These are phyloP conservation scores for Silene vulgaris DNA, from an alignment of 179 eudicot genomes.

Conservation along the genomic window DNA sequence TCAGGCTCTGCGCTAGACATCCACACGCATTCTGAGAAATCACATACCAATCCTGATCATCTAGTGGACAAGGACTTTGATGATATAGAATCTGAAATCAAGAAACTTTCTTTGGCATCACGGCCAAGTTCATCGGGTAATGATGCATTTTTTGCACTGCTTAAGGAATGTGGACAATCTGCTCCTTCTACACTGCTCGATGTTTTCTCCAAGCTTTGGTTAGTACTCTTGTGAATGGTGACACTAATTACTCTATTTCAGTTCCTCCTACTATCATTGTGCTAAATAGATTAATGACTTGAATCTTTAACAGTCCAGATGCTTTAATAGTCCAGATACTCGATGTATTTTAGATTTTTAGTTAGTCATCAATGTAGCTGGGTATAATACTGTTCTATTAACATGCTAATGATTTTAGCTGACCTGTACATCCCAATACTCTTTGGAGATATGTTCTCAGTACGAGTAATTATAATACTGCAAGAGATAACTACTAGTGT, in stretches of 20 bases:
- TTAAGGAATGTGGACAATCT: conserved; percentile 71
- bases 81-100: conserved; percentile 54
- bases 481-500: neutral
- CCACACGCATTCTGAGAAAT: conserved; percentile 25
- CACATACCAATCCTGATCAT: conserved; percentile 19
- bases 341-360: neutral
- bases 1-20: conserved; percentile 27
- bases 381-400: neutral
- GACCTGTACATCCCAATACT: neutral
- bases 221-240: conserved; percentile 28
- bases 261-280: neutral
- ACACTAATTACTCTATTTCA: neutral
- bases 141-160: conserved; percentile 55
- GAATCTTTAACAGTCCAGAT: neutral
- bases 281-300: conserved; percentile 5
- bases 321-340: neutral
- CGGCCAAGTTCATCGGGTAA: conserved; percentile 40
- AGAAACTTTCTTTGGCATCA: conserved; percentile 60
- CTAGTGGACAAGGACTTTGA: conserved; percentile 41
- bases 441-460: neutral
- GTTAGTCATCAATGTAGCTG: neutral
- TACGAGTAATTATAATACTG: neutral
- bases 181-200: conserved; percentile 54
- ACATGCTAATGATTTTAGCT: neutral
- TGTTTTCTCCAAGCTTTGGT: conserved; percentile 68